A percentile compares a stretch with the other conserved stretches of the same genome.
Conservation (phyloP, 2,329 filamentous ascomycete species). For the Aspergillus sp. region DNA sequence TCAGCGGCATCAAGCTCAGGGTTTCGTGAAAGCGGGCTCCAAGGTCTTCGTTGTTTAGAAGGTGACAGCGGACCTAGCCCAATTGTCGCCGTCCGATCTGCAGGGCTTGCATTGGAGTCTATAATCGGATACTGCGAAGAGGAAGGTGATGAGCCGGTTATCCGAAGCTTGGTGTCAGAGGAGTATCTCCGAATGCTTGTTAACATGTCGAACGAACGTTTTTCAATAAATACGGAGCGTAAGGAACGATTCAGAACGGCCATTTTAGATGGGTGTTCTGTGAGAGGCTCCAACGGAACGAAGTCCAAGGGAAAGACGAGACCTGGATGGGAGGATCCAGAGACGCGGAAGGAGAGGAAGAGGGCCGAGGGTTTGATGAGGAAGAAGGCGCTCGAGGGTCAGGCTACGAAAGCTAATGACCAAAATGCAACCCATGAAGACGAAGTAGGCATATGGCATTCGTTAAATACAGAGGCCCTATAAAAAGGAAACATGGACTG, state of each 20-base stretch:
- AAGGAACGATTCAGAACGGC: constrained; percentile 38
- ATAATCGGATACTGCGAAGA: constrained; percentile 62
- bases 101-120: constrained; percentile 78
- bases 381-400: constrained; percentile 27
- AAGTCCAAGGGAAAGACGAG: constrained; percentile 24
- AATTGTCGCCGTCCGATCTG: constrained; percentile 82
- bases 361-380: constrained; percentile 41
- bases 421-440: not conserved
- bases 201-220: constrained; percentile 66
- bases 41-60: constrained; percentile 56
- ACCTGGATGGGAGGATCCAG: constrained; percentile 40
- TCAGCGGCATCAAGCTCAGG: constrained; percentile 76
- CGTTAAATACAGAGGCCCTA: not conserved
- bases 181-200: constrained; percentile 68
- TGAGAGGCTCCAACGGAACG: not conserved
- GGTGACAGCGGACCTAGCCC: constrained; percentile 54
- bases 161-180: constrained; percentile 60
- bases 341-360: constrained; percentile 40
- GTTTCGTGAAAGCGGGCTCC: constrained; percentile 84
- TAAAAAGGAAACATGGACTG: not conserved
- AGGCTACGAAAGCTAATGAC: constrained; percentile 7
- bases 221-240: constrained; percentile 40
- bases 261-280: constrained; percentile 27
- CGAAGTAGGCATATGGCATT: constrained; percentile 1
- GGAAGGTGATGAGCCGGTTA: constrained; percentile 27